phyloP scores from a whole-genome alignment of 2,329 filamentous ascomycete species.

The Chaetomiaceae sp. region DNA sequence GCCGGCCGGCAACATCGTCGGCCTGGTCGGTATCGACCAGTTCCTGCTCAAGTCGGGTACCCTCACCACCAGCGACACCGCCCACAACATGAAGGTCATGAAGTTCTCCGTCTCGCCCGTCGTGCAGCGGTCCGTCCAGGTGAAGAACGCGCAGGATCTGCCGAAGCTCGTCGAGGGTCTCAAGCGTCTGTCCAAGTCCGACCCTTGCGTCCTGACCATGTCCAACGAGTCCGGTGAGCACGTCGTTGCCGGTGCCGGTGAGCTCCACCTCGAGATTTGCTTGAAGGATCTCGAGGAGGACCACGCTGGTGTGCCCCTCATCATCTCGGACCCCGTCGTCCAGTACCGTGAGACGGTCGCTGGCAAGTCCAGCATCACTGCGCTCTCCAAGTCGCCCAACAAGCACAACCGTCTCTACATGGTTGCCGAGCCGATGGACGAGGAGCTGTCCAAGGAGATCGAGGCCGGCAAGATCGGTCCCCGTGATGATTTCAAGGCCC shows the following conservation, averaged over 20 bases:
- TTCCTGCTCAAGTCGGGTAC: constrained; percentile 99
- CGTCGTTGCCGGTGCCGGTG: constrained; percentile 97
- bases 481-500: constrained; percentile 98
- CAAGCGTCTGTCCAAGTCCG: constrained; percentile 99
- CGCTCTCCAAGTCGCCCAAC: constrained; percentile 99
- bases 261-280: constrained; percentile 99
- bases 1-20: constrained; percentile 98
- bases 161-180: constrained; percentile 99
- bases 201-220: constrained; percentile 91
- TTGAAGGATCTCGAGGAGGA: constrained; percentile 99
- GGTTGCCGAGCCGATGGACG: constrained; percentile 79
- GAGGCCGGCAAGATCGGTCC: constrained; percentile 87
- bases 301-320: constrained; percentile 96
- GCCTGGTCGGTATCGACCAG: constrained; percentile 98
- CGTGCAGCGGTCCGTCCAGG: constrained; percentile 96
- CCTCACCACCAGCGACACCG: constrained; percentile 91
- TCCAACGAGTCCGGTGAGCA: constrained; percentile 95
- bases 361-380: constrained; percentile 82
- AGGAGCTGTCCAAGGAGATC: constrained; percentile 87
- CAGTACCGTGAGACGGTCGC: constrained; percentile 96
- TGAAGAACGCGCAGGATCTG: constrained; percentile 99
- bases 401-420: constrained; percentile 99
- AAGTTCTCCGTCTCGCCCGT: constrained; percentile 99
- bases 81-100: constrained; percentile 99
- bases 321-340: constrained; percentile 96